These are phyloP conservation scores for Podila clonocystis DNA, from an alignment of 192 early-diverging fungal species.

Conservation along the genomic window DNA sequence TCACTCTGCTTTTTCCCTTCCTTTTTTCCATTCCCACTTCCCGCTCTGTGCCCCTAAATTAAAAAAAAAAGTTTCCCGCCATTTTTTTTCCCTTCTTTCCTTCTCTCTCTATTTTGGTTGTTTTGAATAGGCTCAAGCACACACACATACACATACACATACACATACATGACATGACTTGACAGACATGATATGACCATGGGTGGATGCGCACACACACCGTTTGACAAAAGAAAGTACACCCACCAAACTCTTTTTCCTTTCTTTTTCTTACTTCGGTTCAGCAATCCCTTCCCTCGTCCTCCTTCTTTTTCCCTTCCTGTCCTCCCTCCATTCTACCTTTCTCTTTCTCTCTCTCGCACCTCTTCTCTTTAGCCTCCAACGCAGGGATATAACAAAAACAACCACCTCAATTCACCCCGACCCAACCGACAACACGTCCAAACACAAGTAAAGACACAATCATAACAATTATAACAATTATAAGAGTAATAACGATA, in stretches of 20 bases:
- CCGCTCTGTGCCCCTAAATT: constrained; percentile 1
- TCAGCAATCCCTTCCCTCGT: background rate
- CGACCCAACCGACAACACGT: too few species aligned
- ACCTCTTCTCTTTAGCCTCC: background rate
- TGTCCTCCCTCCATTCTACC: background rate
- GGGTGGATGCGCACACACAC: too few species aligned
- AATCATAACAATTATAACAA: too few species aligned
- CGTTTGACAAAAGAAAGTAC: background rate
- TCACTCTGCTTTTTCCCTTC: background rate
- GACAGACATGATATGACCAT: too few species aligned
- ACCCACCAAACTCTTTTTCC: background rate
- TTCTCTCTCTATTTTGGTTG: too few species aligned
- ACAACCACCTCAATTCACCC: background rate
- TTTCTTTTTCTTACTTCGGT: background rate
- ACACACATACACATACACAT: too few species aligned
- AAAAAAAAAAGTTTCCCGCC: constrained; percentile 5
- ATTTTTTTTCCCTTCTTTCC: background rate
- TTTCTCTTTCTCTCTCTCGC: background rate
- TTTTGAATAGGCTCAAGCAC: too few species aligned
- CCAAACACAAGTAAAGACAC: too few species aligned
- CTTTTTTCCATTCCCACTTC: background rate
- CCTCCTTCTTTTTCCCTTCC: background rate
- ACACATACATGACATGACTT: too few species aligned
- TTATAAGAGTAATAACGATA: too few species aligned
- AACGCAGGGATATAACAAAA: background rate